phyloP scores from a whole-genome alignment of 2,329 filamentous ascomycete species.

The Mollisia scopiformis region DNA sequence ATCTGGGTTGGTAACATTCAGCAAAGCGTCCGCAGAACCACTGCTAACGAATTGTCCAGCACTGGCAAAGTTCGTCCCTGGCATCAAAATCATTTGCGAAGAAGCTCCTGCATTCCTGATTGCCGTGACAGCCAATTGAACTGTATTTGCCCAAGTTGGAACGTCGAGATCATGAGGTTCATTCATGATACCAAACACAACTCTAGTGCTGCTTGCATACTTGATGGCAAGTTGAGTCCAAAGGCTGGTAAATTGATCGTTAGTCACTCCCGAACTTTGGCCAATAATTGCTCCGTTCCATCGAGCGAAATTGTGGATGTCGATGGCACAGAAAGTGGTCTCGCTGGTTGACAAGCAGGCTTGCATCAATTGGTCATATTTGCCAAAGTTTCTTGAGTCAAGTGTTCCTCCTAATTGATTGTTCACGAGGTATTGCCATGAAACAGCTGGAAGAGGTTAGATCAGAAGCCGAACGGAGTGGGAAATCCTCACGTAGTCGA shows the following conservation, averaged over 20 bases:
- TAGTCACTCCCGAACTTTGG: conserved; percentile 56
- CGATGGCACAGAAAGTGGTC: conserved; percentile 62
- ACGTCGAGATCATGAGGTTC: conserved; percentile 48
- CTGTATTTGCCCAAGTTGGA: conserved; percentile 57
- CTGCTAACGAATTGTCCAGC: conserved; percentile 51
- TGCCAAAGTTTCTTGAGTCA: conserved; percentile 49
- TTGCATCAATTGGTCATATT: conserved; percentile 59
- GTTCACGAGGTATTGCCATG: conserved; percentile 62
- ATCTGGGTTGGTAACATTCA: conserved; percentile 59
- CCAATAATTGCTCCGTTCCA: conserved; percentile 66
- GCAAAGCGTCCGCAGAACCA: conserved; percentile 54
- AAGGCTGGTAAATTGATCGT: conserved; percentile 59
- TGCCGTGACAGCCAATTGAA: conserved; percentile 64
- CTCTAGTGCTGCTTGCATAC: conserved; percentile 52
- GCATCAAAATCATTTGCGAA: conserved; percentile 65
- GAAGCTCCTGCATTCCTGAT: conserved; percentile 64
- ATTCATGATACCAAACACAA: conserved; percentile 71
- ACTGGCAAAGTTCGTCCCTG: conserved; percentile 61
- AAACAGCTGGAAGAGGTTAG: conserved; percentile 40
- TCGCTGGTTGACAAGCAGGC: conserved; percentile 57
- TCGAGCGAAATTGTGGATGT: conserved; percentile 60
- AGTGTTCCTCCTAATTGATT: conserved; percentile 51
- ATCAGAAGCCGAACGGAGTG: conserved; percentile 64
- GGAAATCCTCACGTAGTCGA: conserved; percentile 53
- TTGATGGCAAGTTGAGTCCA: conserved; percentile 62